Conservation (phyloP, 2,329 filamentous ascomycete genomes). For the Botryotinia narcissicola region DNA sequence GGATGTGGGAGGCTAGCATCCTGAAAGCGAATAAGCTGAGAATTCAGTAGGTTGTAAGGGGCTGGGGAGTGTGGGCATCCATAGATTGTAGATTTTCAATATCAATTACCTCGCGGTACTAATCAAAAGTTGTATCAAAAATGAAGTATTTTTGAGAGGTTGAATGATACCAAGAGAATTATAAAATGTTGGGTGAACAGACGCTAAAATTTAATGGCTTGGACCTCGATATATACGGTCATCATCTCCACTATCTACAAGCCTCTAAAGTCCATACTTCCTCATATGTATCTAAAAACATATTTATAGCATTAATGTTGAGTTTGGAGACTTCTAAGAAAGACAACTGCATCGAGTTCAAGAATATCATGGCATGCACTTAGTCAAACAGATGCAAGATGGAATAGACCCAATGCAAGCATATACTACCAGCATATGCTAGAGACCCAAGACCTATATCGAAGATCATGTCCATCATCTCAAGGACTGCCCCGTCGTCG, state of each 20-base stretch:
- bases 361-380: not conserved
- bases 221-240: not conserved
- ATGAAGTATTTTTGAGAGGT: not conserved
- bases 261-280: not conserved
- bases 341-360: not conserved
- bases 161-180: not conserved
- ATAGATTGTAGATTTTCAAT: not conserved
- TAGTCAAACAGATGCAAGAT: not conserved
- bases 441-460: not conserved
- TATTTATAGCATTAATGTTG: not conserved
- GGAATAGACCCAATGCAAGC: not conserved
- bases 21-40: not conserved
- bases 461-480: not conserved
- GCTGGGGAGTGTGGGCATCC: not conserved
- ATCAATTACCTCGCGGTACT: not conserved
- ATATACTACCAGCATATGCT: not conserved
- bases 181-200: not conserved
- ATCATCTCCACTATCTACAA: not conserved
- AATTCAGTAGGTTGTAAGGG: accelerated
- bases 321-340: not conserved
- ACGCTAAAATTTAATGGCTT: not conserved
- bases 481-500: not conserved
- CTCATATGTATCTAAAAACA: not conserved
- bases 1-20: not conserved
- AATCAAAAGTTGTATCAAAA: not conserved